Evolutionary conservation across 2,329 filamentous ascomycete genomes (phyloP).

Genomic region (Trichoderma sp.): DNA sequence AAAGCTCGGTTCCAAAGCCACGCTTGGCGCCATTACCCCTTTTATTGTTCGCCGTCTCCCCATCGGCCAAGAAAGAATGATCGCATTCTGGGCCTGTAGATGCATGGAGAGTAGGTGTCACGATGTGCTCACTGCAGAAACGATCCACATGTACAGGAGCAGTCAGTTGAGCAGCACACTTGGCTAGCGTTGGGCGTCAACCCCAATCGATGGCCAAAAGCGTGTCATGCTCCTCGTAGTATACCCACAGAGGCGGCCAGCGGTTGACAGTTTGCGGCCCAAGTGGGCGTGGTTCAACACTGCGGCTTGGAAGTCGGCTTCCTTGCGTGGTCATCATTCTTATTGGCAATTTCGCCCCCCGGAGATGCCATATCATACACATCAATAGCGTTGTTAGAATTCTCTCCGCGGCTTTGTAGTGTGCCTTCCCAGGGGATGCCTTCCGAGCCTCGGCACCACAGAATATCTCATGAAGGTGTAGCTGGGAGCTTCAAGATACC

Average conservation of each 20-base stretch:
- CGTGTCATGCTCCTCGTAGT: not conserved
- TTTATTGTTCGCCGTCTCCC: not conserved
- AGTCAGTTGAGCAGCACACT: not conserved
- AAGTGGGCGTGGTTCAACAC: not conserved
- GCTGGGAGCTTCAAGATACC: not conserved
- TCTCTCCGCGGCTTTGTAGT: not conserved
- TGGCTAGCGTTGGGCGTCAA: not conserved
- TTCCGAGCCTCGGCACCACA: not conserved
- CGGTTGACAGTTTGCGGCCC: not conserved
- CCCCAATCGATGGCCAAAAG: not conserved
- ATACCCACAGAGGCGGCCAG: not conserved
- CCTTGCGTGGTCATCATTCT: not conserved
- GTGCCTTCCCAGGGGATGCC: not conserved
- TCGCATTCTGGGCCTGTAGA: not conserved
- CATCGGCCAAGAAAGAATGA: not conserved
- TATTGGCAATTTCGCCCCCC: not conserved
- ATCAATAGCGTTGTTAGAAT: not conserved
- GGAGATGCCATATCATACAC: not conserved
- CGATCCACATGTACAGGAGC: constrained; percentile 3
- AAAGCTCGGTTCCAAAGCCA: not conserved
- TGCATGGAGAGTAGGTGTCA: not conserved
- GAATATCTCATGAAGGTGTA: not conserved
- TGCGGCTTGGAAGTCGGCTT: not conserved
- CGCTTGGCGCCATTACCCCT: not conserved
- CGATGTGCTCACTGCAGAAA: not conserved